Conservation (phyloP, 495 filamentous ascomycete genomes). For the Rusavskia elegans region DNA sequence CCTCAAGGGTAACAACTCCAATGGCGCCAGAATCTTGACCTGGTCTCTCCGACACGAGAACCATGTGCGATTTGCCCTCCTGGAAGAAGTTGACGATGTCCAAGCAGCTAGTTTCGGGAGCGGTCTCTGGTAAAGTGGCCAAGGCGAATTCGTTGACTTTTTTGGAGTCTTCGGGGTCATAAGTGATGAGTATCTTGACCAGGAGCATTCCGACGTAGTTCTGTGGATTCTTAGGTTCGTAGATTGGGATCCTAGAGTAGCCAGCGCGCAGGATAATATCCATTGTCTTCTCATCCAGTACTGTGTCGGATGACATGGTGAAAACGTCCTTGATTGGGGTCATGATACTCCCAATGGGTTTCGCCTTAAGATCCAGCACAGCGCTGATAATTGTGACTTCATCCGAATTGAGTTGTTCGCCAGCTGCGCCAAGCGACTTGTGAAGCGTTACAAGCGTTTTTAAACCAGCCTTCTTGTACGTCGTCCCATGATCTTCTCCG, state of each 20-base stretch:
- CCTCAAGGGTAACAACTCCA: constrained; percentile 88
- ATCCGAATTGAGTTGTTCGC: constrained; percentile 85
- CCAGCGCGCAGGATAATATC: constrained; percentile 80
- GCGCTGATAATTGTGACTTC: constrained; percentile 98
- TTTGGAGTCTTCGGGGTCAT: constrained; percentile 84
- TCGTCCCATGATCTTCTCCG: constrained; percentile 82
- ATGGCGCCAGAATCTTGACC: constrained; percentile 78
- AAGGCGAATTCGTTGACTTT: constrained; percentile 77
- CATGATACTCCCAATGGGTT: constrained; percentile 89
- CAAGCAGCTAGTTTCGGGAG: constrained; percentile 85
- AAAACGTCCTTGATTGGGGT: constrained; percentile 97
- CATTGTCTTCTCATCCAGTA: constrained; percentile 85
- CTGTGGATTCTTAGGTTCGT: constrained; percentile 61
- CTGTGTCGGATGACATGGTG: constrained; percentile 79
- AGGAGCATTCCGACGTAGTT: constrained; percentile 97
- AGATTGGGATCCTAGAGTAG: constrained; percentile 89
- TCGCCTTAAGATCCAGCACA: constrained; percentile 90
- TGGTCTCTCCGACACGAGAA: constrained; percentile 79
- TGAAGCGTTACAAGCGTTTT: constrained; percentile 87
- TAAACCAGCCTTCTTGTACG: constrained; percentile 89
- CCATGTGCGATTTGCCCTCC: constrained; percentile 98
- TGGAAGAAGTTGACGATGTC: constrained; percentile 99
- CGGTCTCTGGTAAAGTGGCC: constrained; percentile 86
- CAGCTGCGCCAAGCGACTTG: constrained; percentile 70
- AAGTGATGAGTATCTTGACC: constrained; percentile 96